Conservation (phyloP, 495 filamentous ascomycete species). For the Penicillium crystallinum region DNA sequence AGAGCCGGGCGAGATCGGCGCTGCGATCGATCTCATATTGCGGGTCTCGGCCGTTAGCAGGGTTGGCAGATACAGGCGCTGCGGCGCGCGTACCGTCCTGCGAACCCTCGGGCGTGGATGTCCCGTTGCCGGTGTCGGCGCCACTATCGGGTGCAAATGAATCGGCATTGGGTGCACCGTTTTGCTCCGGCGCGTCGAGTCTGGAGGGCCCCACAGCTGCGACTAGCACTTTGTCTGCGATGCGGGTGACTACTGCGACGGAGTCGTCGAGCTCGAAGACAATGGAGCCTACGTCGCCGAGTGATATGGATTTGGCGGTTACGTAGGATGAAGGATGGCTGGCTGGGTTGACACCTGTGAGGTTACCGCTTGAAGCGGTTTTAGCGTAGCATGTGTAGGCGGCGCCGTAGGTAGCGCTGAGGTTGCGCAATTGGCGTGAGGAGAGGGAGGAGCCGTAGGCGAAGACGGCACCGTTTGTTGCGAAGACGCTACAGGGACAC, state of each 20-base stretch:
- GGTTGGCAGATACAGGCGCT: slow-evolving; percentile 9
- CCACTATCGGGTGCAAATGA: neutral
- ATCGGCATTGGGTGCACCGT: slow-evolving; percentile 9
- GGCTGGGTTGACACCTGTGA: slow-evolving; percentile 45
- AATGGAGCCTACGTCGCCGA: slow-evolving; percentile 48
- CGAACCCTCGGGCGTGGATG: slow-evolving; percentile 9
- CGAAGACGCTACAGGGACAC: slow-evolving; percentile 28
- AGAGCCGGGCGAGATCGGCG: slow-evolving; percentile 36
- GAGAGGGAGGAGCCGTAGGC: slow-evolving; percentile 41
- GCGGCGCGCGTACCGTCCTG: slow-evolving; percentile 13
- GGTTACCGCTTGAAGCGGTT: slow-evolving; percentile 41
- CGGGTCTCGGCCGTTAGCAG: slow-evolving; percentile 26
- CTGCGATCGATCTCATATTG: slow-evolving; percentile 43
- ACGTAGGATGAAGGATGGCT: slow-evolving; percentile 46
- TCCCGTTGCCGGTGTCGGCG: slow-evolving; percentile 10
- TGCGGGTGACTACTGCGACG: slow-evolving; percentile 42
- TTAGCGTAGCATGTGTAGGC: slow-evolving; percentile 47
- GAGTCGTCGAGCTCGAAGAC: slow-evolving; percentile 45
- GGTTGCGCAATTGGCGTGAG: slow-evolving; percentile 40
- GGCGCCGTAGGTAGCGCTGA: slow-evolving; percentile 45
- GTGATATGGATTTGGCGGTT: slow-evolving; percentile 42
- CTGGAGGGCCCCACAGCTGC: slow-evolving; percentile 42
- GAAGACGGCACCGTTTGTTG: slow-evolving; percentile 46
- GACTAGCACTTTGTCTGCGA: slow-evolving; percentile 44
- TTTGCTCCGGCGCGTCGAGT: slow-evolving; percentile 13